phyloP scores from a whole-genome alignment of 148 eudicot species.

The Vaccinium myrtillus region DNA sequence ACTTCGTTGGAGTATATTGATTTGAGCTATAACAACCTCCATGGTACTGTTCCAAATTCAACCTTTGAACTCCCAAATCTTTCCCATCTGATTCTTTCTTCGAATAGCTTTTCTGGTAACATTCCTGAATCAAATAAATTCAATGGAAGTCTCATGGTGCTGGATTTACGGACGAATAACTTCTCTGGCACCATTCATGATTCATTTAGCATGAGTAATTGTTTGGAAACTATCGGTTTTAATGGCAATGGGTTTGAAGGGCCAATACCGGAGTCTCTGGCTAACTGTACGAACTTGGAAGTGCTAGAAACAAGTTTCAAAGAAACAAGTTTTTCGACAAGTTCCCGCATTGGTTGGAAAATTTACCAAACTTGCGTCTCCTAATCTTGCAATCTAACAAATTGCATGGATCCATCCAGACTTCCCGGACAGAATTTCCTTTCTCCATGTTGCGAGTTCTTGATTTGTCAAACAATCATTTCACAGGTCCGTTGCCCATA shows the following conservation, averaged over 20 bases:
- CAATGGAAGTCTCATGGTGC: no score
- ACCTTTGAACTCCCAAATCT: background rate
- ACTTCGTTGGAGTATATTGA: slow-evolving; percentile 21
- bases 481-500: background rate
- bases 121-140: no score
- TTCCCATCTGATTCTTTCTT: no score
- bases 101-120: no score
- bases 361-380: background rate
- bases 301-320: background rate
- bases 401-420: background rate
- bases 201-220: background rate
- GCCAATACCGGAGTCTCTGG: background rate
- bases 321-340: background rate
- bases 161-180: no score
- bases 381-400: background rate
- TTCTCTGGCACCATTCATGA: background rate
- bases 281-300: background rate
- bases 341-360: background rate
- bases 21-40: slow-evolving; percentile 22
- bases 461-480: background rate
- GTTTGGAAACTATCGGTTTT: background rate
- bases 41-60: slow-evolving; percentile 27
- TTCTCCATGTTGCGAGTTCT: background rate
- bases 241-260: background rate
- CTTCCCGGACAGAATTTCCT: background rate